Evolutionary conservation across 176 grass and related monocot species (phyloP), one percentile per base, ranked within the genome.

Genomic region (Neostapfia colusana): DNA sequence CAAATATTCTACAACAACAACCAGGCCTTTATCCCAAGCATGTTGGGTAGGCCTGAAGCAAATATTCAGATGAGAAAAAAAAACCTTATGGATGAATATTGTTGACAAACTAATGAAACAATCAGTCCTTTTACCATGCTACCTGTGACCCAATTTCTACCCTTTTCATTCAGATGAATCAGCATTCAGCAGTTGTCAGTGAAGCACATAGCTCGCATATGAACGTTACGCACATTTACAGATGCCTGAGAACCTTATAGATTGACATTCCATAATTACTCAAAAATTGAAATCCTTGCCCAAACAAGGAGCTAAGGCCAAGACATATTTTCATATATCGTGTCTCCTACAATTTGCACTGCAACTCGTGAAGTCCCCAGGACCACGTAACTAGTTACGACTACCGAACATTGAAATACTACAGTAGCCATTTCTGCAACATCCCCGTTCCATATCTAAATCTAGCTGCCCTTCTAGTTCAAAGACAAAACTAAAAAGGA

Each of bases 381-480:
- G 6, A 55, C 35, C 21, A 77, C 66, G 49, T 58, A n/a, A n/a
- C n/a, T n/a, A n/a, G n/a, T n/a, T n/a, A n/a, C n/a, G n/a, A n/a
- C n/a, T n/a, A n/a, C n/a, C 38, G 58, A 43, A 56, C 21, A 2
- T 4, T 69, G 4, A 6, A 10, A 34, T 15, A 17, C 38, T 43
- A 23, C 5, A 40, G 3, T 43, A n/a, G 7, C 4, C 27, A 54
- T 37, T 68, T 74, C 37, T 58, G 39, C 35, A 58, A 26, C 58
- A 68, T 17, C 40, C 17, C 51, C 15, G 27, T 69, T 61, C 24
- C 43, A 79, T 18, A 69, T 2, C 26, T 26, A 43, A 74, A 21
- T 87, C 69, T 35, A 72, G 7, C 26, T 62, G 63, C 37, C 43
- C 45, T 18, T n/a, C n/a, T n/a, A 53, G 55, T 39, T 54, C 15